Conservation (phyloP, 495 filamentous ascomycete genomes). For the Rhypophila decipiens region DNA sequence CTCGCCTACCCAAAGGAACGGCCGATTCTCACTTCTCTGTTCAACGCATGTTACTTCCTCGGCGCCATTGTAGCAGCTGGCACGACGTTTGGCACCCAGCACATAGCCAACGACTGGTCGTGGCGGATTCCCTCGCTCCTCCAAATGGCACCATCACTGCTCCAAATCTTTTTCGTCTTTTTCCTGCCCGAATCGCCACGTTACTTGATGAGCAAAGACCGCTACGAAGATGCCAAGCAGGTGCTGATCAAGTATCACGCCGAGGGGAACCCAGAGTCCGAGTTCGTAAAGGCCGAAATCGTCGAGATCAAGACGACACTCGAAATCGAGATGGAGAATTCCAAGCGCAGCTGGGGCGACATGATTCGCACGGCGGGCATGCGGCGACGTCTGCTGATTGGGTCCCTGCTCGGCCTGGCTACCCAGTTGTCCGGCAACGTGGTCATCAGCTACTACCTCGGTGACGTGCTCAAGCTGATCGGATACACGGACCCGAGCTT, state of each 20-base stretch:
- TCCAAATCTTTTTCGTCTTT: conserved; percentile 52
- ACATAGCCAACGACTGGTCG: conserved; percentile 51
- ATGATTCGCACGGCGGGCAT: conserved; percentile 50
- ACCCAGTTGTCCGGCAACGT: conserved; percentile 61
- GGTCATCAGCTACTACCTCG: conserved; percentile 54
- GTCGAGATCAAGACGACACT: conserved; percentile 56
- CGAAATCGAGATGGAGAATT: conserved; percentile 47
- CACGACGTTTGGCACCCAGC: conserved; percentile 51
- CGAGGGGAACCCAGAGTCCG: conserved; percentile 49
- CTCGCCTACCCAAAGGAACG: conserved; percentile 60
- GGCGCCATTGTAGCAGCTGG: conserved; percentile 56
- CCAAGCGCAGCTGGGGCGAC: conserved; percentile 52
- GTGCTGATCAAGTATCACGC: conserved; percentile 58
- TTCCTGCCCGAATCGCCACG: conserved; percentile 56
- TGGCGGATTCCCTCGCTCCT: conserved; percentile 59
- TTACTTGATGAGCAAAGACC: conserved; percentile 53
- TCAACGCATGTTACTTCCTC: conserved; percentile 60
- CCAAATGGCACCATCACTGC: conserved; percentile 46
- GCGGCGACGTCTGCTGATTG: conserved; percentile 50
- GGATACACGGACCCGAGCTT: conserved; percentile 45
- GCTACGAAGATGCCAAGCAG: conserved; percentile 49
- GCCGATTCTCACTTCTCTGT: conserved; percentile 56
- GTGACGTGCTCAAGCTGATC: conserved; percentile 43
- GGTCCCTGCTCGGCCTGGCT: conserved; percentile 52
- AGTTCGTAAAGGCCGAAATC: conserved; percentile 53